Evolutionary conservation across 805 yeast species (phyloP).

Genomic region (Priceomyces haplophilus): DNA sequence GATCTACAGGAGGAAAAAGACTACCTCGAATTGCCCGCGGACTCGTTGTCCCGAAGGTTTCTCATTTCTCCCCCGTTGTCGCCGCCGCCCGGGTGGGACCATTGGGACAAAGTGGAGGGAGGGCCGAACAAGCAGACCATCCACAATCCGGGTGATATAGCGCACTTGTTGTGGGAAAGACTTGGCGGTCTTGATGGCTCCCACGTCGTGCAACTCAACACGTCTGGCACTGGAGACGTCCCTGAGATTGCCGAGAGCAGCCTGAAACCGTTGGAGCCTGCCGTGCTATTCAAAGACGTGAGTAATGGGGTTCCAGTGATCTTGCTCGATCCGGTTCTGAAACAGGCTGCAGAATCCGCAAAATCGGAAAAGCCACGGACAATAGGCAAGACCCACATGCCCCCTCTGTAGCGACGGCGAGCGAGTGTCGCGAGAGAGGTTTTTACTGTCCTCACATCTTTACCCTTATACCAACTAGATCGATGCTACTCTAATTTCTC

Average conservation of each 20-base stretch:
- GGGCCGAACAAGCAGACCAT: slow-evolving; percentile 37
- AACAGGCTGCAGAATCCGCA: slow-evolving; percentile 9
- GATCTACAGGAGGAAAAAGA: slow-evolving; percentile 16
- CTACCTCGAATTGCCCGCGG: slow-evolving; percentile 40
- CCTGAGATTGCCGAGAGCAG: slow-evolving; percentile 6
- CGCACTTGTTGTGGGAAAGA: slow-evolving; percentile 43
- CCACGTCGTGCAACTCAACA: slow-evolving; percentile 17
- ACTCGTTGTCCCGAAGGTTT: slow-evolving; percentile 34
- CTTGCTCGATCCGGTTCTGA: slow-evolving; percentile 31
- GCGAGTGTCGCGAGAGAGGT: no score
- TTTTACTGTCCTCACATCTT: no score
- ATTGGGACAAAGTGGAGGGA: slow-evolving; percentile 40
- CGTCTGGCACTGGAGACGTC: background rate
- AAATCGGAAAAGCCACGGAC: slow-evolving; percentile 9
- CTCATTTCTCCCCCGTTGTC: slow-evolving; percentile 45
- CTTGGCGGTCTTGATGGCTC: slow-evolving; percentile 39
- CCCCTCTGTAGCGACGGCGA: no score
- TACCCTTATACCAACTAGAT: no score
- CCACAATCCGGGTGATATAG: slow-evolving; percentile 37
- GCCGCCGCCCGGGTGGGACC: slow-evolving; percentile 45
- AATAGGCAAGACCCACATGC: slow-evolving; percentile 34
- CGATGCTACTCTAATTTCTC: no score
- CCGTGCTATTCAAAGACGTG: slow-evolving; percentile 36
- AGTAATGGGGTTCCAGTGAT: slow-evolving; percentile 41
- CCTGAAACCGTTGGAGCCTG: slow-evolving; percentile 23